These are phyloP conservation scores for Aotearoamyces nothofagi DNA, from an alignment of 2,329 filamentous ascomycete species.

Conservation along the genomic window DNA sequence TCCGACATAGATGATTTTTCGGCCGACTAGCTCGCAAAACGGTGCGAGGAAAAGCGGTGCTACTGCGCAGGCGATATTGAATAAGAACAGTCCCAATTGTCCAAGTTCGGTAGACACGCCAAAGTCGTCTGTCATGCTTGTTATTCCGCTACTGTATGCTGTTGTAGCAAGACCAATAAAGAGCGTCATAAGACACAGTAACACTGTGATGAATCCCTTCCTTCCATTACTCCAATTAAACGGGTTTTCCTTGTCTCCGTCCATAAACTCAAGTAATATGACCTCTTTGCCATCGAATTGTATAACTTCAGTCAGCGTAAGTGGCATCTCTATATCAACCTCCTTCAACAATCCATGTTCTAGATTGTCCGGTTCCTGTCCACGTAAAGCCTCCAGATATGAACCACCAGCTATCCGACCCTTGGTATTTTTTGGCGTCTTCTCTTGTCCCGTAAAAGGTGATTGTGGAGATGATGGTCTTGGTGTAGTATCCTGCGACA, in stretches of 20 bases:
- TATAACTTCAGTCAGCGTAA: constrained; percentile 28
- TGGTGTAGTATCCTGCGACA: too few relatives aligned
- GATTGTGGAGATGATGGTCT: too few relatives aligned
- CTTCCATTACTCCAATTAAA: constrained; percentile 31
- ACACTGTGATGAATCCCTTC: constrained; percentile 28
- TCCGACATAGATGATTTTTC: constrained; percentile 62
- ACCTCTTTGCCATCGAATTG: constrained; percentile 27
- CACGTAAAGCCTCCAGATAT: constrained; percentile 19
- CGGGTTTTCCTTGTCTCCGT: constrained; percentile 31
- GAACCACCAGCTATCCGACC: constrained; percentile 25
- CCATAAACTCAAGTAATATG: constrained; percentile 29
- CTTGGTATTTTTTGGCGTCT: constrained; percentile 5
- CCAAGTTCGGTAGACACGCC: constrained; percentile 26
- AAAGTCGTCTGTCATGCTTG: constrained; percentile 28
- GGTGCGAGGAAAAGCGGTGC: constrained; percentile 79
- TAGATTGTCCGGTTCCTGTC: constrained; percentile 17
- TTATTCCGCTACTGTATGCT: constrained; percentile 33
- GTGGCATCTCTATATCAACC: constrained; percentile 31
- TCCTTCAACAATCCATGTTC: constrained; percentile 23
- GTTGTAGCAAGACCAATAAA: constrained; percentile 39
- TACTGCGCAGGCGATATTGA: constrained; percentile 64
- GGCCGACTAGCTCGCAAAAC: constrained; percentile 73
- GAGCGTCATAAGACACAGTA: constrained; percentile 35
- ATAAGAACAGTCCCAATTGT: constrained; percentile 47
- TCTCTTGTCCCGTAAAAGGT: too few relatives aligned